A percentile compares a stretch with the other conserved stretches of the same genome.
phyloP scores from a whole-genome alignment of 495 filamentous ascomycete genomes.

The Tricharina praecox region DNA sequence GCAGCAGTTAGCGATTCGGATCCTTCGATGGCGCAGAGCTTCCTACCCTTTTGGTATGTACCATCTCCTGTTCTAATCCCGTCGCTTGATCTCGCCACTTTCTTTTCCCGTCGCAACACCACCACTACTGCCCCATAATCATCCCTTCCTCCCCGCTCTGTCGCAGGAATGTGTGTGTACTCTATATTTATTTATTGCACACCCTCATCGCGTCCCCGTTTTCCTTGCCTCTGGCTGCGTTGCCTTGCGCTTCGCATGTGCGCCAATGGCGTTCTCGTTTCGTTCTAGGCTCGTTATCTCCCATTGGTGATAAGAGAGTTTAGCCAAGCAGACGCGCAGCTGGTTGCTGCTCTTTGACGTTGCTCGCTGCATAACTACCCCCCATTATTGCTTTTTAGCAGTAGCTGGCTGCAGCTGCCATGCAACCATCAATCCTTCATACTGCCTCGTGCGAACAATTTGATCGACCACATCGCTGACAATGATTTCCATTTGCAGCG shows the following conservation, averaged over 20 bases:
- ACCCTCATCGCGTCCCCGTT: neutral
- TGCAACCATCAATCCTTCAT: slow-evolving; percentile 2
- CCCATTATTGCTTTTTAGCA: too few relatives aligned
- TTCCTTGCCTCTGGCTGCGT: neutral
- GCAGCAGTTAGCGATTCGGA: slow-evolving; percentile 16
- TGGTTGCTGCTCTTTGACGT: slow-evolving; percentile 1
- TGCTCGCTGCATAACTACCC: too few relatives aligned
- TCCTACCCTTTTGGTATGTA: slow-evolving; percentile 26
- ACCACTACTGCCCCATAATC: neutral
- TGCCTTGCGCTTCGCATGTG: neutral
- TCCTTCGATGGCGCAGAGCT: slow-evolving; percentile 26
- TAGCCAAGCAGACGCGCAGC: neutral
- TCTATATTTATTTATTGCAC: neutral
- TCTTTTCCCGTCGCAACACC: slow-evolving; percentile 12
- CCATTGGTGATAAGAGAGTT: neutral
- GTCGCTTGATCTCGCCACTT: neutral
- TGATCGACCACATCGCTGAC: neutral
- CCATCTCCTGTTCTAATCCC: neutral
- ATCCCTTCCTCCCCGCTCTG: too few relatives aligned
- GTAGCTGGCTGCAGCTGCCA: neutral
- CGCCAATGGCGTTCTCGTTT: neutral
- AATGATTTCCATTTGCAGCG: slow-evolving; percentile 29
- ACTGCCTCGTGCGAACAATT: too few relatives aligned
- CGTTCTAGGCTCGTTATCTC: neutral
- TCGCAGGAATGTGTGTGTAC: too few relatives aligned